Percentiles rank a stretch among this genome's conserved stretches.
Conservation (phyloP, 2,329 filamentous ascomycete species). For the Xylaria sp. region DNA sequence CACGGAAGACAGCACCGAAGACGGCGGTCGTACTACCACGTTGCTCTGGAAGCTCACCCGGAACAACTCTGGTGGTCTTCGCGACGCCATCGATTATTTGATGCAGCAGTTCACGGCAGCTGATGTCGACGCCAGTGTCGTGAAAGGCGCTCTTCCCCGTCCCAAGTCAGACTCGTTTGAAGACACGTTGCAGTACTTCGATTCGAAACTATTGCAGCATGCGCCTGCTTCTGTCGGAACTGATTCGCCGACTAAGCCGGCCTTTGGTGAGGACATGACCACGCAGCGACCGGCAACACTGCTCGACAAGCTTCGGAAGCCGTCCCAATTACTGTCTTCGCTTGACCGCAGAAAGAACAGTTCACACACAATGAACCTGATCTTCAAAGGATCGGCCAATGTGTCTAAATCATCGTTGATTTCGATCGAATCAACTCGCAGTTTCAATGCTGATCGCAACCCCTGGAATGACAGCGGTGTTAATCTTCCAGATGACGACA, state of each 20-base stretch:
- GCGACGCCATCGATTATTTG: constrained; percentile 93
- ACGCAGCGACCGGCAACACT: constrained; percentile 74
- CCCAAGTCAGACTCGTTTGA: constrained; percentile 99
- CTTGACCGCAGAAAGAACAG: constrained; percentile 93
- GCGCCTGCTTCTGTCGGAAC: constrained; percentile 74
- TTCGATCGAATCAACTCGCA: constrained; percentile 91
- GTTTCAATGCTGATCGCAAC: constrained; percentile 84
- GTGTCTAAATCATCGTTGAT: constrained; percentile 93
- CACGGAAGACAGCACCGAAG: constrained; percentile 52
- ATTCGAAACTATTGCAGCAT: constrained; percentile 92
- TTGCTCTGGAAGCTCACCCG: constrained; percentile 82
- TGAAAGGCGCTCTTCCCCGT: constrained; percentile 94
- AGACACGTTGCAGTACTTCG: constrained; percentile 92
- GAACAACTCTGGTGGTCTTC: constrained; percentile 91
- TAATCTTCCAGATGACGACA: constrained; percentile 84
- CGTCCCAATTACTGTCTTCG: constrained; percentile 76
- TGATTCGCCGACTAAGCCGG: constrained; percentile 82
- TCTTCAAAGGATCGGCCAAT: constrained; percentile 90
- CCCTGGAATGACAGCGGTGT: constrained; percentile 98
- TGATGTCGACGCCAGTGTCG: constrained; percentile 78
- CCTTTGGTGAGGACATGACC: constrained; percentile 74
- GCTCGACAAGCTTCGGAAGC: constrained; percentile 90
- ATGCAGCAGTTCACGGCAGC: constrained; percentile 79
- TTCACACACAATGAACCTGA: constrained; percentile 74
- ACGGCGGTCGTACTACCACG: constrained; percentile 53